Evolutionary conservation across 192 early-diverging fungal species (phyloP), one percentile per base, ranked within the genome.

Genomic region (Bifiguratus adelaidae): DNA sequence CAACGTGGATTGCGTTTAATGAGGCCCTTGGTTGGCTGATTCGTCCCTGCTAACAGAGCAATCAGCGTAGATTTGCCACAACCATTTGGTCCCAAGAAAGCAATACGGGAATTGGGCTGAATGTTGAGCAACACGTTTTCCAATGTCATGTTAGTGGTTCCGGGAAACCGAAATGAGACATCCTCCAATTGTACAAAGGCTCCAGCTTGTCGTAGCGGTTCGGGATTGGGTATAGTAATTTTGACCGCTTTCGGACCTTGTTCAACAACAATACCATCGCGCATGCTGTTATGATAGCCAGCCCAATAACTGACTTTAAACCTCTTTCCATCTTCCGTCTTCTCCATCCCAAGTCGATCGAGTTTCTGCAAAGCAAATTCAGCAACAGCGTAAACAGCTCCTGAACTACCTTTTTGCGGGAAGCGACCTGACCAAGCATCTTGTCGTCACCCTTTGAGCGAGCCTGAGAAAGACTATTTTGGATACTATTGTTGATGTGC

Each of bases 1-100:
- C 7, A 95, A 65, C 4, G 92, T 95, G 12, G 89, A 73, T 57
- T 84, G 80, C n/a, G n/a, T n/a, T n/a, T n/a, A n/a, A n/a, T n/a
- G n/a, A n/a, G n/a, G n/a, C n/a, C n/a, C n/a, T n/a, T n/a, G n/a
- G n/a, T n/a, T n/a, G n/a, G n/a, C n/a, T 21, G 68, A 68, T 61
- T 63, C 3, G 52, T 48, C 21, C 74, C 69, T 19, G 61, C 56
- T 52, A 85, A 70, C 30, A 81, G 50, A 40, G 78, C 69, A 45
- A 83, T 40, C 3, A 86, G 65, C 23, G 82, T 86, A 7, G 77
- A 67, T 36, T 78, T 83, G 38, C 86, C 87, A 46, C 74, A 76
- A 40, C 86, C 86, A 54, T 96, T 96, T 7, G 80, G 75, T 26
- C 92, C 92, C 8, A 92, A 56, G 19, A 95, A 63, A 1, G 72